These are phyloP conservation scores for Blastobotrys apis DNA, from an alignment of 1,139 yeast genomes.

Conservation along the genomic window DNA sequence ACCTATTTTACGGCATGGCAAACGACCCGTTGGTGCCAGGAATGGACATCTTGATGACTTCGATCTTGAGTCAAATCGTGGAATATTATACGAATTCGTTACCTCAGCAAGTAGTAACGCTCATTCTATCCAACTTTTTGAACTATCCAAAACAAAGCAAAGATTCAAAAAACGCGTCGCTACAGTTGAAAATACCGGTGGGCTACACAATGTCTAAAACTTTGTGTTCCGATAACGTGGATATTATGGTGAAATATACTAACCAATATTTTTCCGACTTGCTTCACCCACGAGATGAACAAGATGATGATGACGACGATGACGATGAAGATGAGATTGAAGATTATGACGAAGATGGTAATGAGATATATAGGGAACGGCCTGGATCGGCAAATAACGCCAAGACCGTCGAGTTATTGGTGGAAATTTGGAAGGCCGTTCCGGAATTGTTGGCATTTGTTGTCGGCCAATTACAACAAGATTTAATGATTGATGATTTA, in stretches of 20 bases:
- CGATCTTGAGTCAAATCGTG: slow-evolving; percentile 69
- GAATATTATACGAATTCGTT: slow-evolving; percentile 61
- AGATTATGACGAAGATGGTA: slow-evolving; percentile 51
- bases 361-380: no score
- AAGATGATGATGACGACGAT: slow-evolving; percentile 25
- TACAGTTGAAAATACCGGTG: slow-evolving; percentile 40
- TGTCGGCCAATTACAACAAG: slow-evolving; percentile 78
- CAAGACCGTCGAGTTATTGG: slow-evolving; percentile 57
- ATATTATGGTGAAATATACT: slow-evolving; percentile 70
- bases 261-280: slow-evolving; percentile 80
- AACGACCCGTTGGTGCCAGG: slow-evolving; percentile 29
- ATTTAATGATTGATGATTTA: slow-evolving; percentile 62
- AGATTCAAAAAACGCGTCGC: slow-evolving; percentile 28
- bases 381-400: slow-evolving; percentile 29
- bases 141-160: slow-evolving; percentile 35
- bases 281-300: slow-evolving; percentile 36
- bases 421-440: slow-evolving; percentile 70
- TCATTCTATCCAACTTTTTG: slow-evolving; percentile 54
- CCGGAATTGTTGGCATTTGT: slow-evolving; percentile 74
- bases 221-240: slow-evolving; percentile 67
- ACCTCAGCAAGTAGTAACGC: slow-evolving; percentile 59
- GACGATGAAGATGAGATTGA: slow-evolving; percentile 14
- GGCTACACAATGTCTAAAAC: slow-evolving; percentile 65
- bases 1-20: slow-evolving; percentile 55
- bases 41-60: slow-evolving; percentile 57